Percentiles rank a stretch among this genome's conserved stretches.
Evolutionary conservation across 106 monocot species (phyloP).

Genomic region (Phalaenopsis equestris): DNA sequence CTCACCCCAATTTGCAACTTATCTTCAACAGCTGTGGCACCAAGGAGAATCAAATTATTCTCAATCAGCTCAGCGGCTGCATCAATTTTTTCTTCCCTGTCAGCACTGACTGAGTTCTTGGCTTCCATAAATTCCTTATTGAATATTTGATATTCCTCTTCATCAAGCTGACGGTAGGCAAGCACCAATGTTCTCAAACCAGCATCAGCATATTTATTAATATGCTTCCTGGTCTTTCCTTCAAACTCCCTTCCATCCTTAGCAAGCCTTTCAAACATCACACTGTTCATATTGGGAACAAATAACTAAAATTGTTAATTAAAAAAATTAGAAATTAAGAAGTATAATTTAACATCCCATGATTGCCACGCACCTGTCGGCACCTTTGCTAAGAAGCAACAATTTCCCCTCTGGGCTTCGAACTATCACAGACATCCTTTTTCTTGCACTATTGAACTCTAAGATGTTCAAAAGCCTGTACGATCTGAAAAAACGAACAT

Average conservation of each 20-base stretch:
- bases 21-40: slow-evolving; percentile 94
- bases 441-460: slow-evolving; percentile 80
- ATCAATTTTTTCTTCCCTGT: slow-evolving; percentile 85
- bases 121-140: slow-evolving; percentile 48
- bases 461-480: slow-evolving; percentile 80
- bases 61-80: slow-evolving; percentile 64
- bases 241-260: slow-evolving; percentile 47
- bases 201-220: slow-evolving; percentile 79
- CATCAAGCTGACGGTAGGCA: slow-evolving; percentile 80
- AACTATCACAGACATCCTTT: slow-evolving; percentile 89
- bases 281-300: slow-evolving; percentile 29
- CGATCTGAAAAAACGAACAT: slow-evolving; percentile 32
- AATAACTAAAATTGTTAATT: neutral
- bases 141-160: slow-evolving; percentile 59
- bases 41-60: slow-evolving; percentile 77
- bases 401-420: slow-evolving; percentile 56
- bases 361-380: slow-evolving; percentile 50
- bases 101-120: slow-evolving; percentile 68
- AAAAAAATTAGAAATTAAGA: neutral
- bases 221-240: slow-evolving; percentile 61
- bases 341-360: neutral
- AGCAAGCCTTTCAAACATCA: slow-evolving; percentile 81
- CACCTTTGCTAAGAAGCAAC: slow-evolving; percentile 79
- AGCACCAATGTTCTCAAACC: slow-evolving; percentile 90
- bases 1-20: slow-evolving; percentile 91